These are phyloP conservation scores for Aspergillus awamori DNA, from an alignment of 2,329 filamentous ascomycete genomes.

Conservation along the genomic window DNA sequence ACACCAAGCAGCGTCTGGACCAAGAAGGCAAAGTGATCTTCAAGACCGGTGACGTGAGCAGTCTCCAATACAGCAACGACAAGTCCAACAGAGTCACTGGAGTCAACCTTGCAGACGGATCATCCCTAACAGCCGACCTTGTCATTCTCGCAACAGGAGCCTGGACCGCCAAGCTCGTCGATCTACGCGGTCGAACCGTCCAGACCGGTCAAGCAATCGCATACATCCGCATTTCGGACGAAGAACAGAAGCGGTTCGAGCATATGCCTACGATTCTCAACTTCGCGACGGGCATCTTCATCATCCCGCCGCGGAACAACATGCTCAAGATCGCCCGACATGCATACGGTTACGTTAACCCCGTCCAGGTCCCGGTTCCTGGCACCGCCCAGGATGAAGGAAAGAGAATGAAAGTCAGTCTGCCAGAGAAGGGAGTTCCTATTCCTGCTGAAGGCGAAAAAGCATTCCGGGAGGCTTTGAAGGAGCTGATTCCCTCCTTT, in stretches of 20 bases:
- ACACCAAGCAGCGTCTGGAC: slow-evolving; percentile 42
- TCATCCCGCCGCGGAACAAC: slow-evolving; percentile 56
- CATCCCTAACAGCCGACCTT: slow-evolving; percentile 65
- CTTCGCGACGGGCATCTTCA: slow-evolving; percentile 55
- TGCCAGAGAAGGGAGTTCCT: slow-evolving; percentile 42
- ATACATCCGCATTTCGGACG: slow-evolving; percentile 73
- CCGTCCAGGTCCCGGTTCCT: slow-evolving; percentile 37
- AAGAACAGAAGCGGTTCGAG: slow-evolving; percentile 68
- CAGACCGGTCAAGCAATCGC: slow-evolving; percentile 81
- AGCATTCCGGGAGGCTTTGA: slow-evolving; percentile 64
- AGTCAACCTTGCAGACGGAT: slow-evolving; percentile 54
- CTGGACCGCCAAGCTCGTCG: slow-evolving; percentile 78
- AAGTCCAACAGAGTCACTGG: slow-evolving; percentile 42
- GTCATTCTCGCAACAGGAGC: slow-evolving; percentile 83
- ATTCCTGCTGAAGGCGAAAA: slow-evolving; percentile 60
- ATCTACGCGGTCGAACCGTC: slow-evolving; percentile 73
- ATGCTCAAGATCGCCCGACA: slow-evolving; percentile 73
- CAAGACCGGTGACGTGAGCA: slow-evolving; percentile 39
- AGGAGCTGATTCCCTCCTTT: slow-evolving; percentile 63
- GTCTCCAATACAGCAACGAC: slow-evolving; percentile 25
- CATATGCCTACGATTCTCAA: slow-evolving; percentile 66
- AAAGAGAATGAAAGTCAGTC: slow-evolving; percentile 40
- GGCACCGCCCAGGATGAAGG: slow-evolving; percentile 9
- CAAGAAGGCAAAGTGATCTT: slow-evolving; percentile 41
- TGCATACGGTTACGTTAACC: slow-evolving; percentile 66